Percentiles rank a stretch among this genome's conserved stretches.
These are phyloP conservation scores for Diversispora eburnea DNA, from an alignment of 192 early-diverging fungal species.

Conservation along the genomic window DNA sequence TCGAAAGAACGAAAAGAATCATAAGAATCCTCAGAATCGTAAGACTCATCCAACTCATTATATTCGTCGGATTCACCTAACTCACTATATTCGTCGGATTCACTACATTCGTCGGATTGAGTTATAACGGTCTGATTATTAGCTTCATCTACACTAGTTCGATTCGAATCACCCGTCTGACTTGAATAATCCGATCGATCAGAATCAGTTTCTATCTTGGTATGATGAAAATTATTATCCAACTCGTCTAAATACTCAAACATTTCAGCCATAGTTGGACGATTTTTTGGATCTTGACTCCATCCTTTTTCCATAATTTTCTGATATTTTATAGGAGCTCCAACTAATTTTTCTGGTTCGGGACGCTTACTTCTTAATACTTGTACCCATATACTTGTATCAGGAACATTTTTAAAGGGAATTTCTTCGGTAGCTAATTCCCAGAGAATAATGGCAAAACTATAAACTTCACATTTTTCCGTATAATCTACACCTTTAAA, in stretches of 20 bases:
- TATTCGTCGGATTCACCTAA: too few relatives aligned
- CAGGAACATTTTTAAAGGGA: neutral
- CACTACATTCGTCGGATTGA: too few relatives aligned
- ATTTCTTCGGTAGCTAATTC: neutral
- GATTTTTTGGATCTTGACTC: constrained; percentile 30
- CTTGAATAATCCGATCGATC: neutral
- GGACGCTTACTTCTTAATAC: neutral
- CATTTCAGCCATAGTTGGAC: constrained; percentile 35
- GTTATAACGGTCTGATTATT: too few relatives aligned
- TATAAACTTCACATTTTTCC: neutral
- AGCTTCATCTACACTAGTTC: neutral
- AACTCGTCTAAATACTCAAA: neutral
- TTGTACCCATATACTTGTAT: neutral
- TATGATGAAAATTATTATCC: too few relatives aligned
- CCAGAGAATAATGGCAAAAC: neutral
- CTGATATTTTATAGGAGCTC: constrained; percentile 34
- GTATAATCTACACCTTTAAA: constrained; percentile 1
- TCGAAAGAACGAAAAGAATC: too few relatives aligned
- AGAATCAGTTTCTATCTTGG: too few relatives aligned
- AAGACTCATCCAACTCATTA: too few relatives aligned
- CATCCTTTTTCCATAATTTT: constrained; percentile 38
- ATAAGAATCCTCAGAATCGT: too few relatives aligned
- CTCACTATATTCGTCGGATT: too few relatives aligned
- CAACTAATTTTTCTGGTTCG: neutral
- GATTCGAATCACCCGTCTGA: neutral